Percentiles rank a stretch among this genome's conserved stretches.
These are phyloP conservation scores for Mycena latifolia DNA, from an alignment of 768 basidiomycete genomes.

Conservation along the genomic window DNA sequence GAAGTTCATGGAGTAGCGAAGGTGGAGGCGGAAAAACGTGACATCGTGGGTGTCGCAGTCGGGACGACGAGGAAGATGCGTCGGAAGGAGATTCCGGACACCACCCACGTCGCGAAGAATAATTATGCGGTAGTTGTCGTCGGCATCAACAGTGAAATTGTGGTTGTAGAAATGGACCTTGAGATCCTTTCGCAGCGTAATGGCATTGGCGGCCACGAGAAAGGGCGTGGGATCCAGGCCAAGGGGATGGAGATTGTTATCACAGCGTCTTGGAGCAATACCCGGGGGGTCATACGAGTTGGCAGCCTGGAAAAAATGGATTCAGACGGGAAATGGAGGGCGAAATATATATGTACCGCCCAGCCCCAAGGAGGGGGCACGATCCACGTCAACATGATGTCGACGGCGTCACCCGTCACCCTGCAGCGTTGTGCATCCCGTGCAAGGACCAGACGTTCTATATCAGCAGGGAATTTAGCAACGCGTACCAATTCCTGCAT, in stretches of 20 bases:
- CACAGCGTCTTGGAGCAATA: no score
- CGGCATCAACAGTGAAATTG: slow-evolving; percentile 20
- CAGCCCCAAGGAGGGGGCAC: slow-evolving; percentile 17
- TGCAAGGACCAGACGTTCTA: no score
- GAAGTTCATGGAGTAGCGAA: slow-evolving; percentile 18
- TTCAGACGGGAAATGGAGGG: no score
- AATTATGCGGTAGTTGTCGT: slow-evolving; percentile 24
- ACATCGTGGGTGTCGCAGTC: neutral
- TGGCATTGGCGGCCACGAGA: slow-evolving; percentile 16
- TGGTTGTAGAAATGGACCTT: slow-evolving; percentile 25
- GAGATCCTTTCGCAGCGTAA: slow-evolving; percentile 1
- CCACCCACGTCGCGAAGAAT: slow-evolving; percentile 17
- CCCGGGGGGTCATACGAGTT: no score
- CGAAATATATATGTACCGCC: neutral
- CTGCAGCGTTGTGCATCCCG: slow-evolving; percentile 10
- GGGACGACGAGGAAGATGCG: neutral
- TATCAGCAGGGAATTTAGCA: no score
- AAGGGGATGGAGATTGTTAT: no score
- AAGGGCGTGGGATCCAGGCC: slow-evolving; percentile 6
- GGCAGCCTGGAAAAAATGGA: no score
- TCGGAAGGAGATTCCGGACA: slow-evolving; percentile 9
- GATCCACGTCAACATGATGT: slow-evolving; percentile 13
- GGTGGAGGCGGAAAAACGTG: slow-evolving; percentile 11
- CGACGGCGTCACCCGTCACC: neutral
- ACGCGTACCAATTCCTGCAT: no score